phyloP scores from a whole-genome alignment of 1,284 basidiomycete species.

The Xerocomus nothofagi region DNA sequence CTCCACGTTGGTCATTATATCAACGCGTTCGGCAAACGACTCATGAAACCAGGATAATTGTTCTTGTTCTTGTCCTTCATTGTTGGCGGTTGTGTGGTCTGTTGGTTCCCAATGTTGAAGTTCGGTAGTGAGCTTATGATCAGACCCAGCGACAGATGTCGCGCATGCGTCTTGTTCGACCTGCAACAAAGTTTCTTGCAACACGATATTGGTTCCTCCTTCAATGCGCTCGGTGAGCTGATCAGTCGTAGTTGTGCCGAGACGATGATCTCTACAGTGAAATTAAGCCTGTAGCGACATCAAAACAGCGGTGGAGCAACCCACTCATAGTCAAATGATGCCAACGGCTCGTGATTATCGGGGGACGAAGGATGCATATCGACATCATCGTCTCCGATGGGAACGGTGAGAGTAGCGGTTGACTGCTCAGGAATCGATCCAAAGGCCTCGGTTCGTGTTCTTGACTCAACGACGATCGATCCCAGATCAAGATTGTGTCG shows the following conservation, averaged over 20 bases:
- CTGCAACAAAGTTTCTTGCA: background rate
- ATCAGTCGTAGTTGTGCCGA: background rate
- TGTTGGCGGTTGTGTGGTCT: background rate
- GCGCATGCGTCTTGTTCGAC: background rate
- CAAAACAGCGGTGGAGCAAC: background rate
- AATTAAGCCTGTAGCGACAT: background rate
- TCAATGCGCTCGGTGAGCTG: background rate
- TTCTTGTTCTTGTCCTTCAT: background rate
- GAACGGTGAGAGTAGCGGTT: no score
- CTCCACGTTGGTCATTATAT: background rate
- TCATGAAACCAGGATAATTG: background rate
- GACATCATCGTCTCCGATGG: background rate
- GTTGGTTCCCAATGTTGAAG: background rate
- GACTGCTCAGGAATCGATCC: background rate
- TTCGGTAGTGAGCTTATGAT: background rate
- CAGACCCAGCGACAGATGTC: background rate
- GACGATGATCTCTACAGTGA: background rate
- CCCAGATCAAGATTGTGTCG: background rate
- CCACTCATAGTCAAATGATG: background rate
- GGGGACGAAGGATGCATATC: background rate
- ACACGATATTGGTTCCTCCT: background rate
- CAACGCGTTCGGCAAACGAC: background rate
- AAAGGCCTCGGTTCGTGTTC: background rate
- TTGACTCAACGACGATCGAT: background rate
- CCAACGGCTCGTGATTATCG: background rate